phyloP scores from a whole-genome alignment of 495 filamentous ascomycete genomes.

The Hyphodiscus hymeniophilus region DNA sequence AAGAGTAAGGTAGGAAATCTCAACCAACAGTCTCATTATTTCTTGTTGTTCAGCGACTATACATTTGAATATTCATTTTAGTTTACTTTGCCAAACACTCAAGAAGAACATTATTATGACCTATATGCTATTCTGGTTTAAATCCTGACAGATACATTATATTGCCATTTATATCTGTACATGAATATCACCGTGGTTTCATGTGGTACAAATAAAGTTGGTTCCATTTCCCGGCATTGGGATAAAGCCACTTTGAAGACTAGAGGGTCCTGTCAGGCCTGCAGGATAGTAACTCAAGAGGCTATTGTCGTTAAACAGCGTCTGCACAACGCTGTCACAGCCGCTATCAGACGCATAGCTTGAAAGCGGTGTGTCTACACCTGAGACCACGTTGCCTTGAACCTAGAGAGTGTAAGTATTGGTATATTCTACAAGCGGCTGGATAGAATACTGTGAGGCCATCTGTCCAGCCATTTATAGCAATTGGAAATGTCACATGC shows the following conservation, averaged over 20 bases:
- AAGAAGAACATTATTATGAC: too few species aligned
- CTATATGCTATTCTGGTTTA: not conserved
- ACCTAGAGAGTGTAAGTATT: not conserved
- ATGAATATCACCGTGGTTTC: not conserved
- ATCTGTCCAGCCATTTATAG: not conserved
- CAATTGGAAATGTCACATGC: not conserved
- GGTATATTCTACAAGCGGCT: not conserved
- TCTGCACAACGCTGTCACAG: not conserved
- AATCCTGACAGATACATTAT: not conserved
- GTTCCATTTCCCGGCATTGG: not conserved
- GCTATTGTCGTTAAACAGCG: not conserved
- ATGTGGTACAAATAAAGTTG: not conserved
- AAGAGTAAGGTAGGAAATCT: too few species aligned
- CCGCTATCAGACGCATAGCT: not conserved
- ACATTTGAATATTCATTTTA: too few species aligned
- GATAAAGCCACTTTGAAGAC: not conserved
- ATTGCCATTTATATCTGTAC: not conserved
- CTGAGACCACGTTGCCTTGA: not conserved
- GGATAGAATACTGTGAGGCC: not conserved
- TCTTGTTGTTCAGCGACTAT: too few species aligned
- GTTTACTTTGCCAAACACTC: too few species aligned
- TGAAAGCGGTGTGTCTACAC: not conserved
- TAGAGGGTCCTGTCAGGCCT: not conserved
- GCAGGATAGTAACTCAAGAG: not conserved
- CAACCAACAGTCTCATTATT: too few species aligned